These are phyloP conservation scores for Tetradesmus lagerheimii DNA, from an alignment of 139 green algal genomes.

Conservation along the genomic window DNA sequence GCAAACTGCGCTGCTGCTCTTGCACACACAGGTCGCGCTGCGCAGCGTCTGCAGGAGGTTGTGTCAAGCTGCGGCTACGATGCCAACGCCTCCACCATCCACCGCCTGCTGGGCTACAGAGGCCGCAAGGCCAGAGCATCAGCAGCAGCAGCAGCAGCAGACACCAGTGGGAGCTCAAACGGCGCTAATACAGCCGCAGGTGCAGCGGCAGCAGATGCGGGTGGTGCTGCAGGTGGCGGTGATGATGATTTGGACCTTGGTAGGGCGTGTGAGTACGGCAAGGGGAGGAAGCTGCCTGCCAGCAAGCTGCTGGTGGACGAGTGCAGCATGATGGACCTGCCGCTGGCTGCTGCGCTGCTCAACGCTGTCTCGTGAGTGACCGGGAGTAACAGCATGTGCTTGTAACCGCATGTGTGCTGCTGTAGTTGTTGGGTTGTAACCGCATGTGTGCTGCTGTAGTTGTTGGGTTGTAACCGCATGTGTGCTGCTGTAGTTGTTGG, in stretches of 20 bases:
- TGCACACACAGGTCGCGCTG: slow-evolving; percentile 40
- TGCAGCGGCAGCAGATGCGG: slow-evolving; percentile 10
- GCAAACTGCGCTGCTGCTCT: background rate
- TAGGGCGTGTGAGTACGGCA: slow-evolving; percentile 40
- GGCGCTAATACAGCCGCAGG: background rate
- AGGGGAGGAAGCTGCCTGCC: slow-evolving; percentile 51
- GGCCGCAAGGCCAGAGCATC: background rate
- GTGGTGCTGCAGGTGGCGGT: background rate
- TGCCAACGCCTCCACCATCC: slow-evolving; percentile 64
- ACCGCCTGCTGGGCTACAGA: slow-evolving; percentile 78
- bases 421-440: background rate
- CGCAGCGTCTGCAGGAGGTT: slow-evolving; percentile 68
- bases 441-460: background rate
- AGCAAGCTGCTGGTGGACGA: slow-evolving; percentile 86
- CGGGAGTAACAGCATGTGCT: background rate
- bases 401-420: background rate
- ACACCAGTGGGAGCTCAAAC: background rate
- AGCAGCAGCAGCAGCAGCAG: background rate
- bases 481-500: too few species aligned
- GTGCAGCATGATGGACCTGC: slow-evolving; percentile 86
- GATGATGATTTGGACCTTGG: slow-evolving; percentile 4
- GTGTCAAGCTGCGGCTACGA: slow-evolving; percentile 33
- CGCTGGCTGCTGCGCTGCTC: slow-evolving; percentile 77
- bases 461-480: background rate
- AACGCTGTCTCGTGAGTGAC: slow-evolving; percentile 39